Evolutionary conservation across 176 grass and related monocot species (phyloP).

Genomic region (Rhynchospora breviuscula): DNA sequence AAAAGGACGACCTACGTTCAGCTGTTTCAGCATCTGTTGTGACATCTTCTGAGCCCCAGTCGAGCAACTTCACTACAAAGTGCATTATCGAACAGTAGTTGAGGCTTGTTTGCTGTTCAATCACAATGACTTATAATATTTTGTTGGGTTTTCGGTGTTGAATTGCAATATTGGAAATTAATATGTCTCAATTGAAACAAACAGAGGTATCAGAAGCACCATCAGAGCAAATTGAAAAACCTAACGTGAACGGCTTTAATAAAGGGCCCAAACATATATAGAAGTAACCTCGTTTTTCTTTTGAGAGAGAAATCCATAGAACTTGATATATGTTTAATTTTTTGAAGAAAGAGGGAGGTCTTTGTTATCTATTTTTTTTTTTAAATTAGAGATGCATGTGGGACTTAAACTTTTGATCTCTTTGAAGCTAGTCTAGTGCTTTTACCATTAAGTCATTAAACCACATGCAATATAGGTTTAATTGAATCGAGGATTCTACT

Average conservation of each 20-base stretch:
- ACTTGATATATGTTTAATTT: background rate
- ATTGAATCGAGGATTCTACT: background rate
- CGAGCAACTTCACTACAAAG: slow-evolving; percentile 74
- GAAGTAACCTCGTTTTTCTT: too few relatives aligned
- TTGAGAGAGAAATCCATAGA: background rate
- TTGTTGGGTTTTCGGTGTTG: background rate
- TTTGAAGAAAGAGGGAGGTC: too few relatives aligned
- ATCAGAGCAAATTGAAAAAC: background rate
- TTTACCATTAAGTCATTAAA: too few relatives aligned
- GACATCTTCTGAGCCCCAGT: slow-evolving; percentile 54
- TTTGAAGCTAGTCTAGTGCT: too few relatives aligned
- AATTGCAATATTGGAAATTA: background rate
- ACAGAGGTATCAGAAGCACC: background rate
- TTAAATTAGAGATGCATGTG: too few relatives aligned
- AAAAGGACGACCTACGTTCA: slow-evolving; percentile 63
- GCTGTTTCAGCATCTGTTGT: slow-evolving; percentile 26
- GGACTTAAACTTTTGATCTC: too few relatives aligned
- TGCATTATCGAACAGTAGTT: background rate
- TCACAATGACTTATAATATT: background rate
- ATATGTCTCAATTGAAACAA: background rate
- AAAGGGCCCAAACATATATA: too few relatives aligned
- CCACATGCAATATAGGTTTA: background rate
- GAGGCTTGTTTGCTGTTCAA: slow-evolving; percentile 11
- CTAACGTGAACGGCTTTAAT: background rate
- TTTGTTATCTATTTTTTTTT: too few relatives aligned